phyloP scores from a whole-genome alignment of 306 rosid genomes.

The Coriaria nepalensis region DNA sequence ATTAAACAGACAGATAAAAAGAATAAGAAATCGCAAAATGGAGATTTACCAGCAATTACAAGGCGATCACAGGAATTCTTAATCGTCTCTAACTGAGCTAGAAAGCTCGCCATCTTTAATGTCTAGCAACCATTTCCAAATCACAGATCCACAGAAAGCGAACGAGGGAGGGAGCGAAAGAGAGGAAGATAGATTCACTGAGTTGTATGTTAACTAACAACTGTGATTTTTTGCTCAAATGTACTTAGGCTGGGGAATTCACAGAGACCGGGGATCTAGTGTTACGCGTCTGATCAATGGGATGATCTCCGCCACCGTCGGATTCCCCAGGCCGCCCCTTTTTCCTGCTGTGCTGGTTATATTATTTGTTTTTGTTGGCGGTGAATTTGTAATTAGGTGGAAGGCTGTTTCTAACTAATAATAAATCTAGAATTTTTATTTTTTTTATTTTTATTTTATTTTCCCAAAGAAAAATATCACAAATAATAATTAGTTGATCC shows the following conservation, averaged over 20 bases:
- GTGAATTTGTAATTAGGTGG: too few species aligned
- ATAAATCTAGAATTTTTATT: neutral
- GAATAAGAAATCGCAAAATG: neutral
- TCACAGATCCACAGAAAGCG: conserved; percentile 31
- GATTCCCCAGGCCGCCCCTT: neutral
- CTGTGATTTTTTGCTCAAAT: conserved; percentile 6
- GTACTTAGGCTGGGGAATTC: conserved; percentile 5
- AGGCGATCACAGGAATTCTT: conserved; percentile 77
- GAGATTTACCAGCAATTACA: conserved; percentile 59
- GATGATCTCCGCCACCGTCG: neutral
- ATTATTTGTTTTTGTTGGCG: too few species aligned
- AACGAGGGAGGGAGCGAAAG: conserved; percentile 9
- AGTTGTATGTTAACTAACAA: conserved; percentile 4
- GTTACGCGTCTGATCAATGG: conserved; percentile 20
- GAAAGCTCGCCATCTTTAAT: conserved; percentile 79
- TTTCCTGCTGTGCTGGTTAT: neutral
- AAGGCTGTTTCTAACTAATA: too few species aligned
- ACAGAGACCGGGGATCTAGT: conserved; percentile 32
- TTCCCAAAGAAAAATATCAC: too few species aligned
- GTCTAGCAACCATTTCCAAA: conserved; percentile 19
- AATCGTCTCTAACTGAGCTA: conserved; percentile 91
- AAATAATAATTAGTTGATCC: too few species aligned
- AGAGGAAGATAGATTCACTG: conserved; percentile 3
- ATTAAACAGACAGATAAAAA: neutral
- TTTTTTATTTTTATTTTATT: neutral